Percentiles rank a stretch among this genome's conserved stretches.
phyloP scores from a whole-genome alignment of 257 asterid genomes.

The Pogostemon cablin region DNA sequence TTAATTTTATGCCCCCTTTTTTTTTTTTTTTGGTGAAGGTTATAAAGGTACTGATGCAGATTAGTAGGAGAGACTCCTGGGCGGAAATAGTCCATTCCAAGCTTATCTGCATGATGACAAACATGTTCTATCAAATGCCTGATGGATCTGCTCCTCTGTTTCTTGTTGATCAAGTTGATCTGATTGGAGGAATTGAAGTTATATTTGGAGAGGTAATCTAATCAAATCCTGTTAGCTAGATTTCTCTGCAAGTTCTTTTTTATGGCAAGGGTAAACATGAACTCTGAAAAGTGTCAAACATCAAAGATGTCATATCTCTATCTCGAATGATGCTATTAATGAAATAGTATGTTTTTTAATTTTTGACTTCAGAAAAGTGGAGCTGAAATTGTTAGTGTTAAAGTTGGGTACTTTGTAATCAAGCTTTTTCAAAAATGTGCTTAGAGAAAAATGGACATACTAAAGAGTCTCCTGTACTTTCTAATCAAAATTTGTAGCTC shows the following conservation, averaged over 20 bases:
- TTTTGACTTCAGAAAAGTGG: not conserved
- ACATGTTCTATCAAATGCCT: slow-evolving; percentile 82
- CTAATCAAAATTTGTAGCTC: slow-evolving; percentile 12
- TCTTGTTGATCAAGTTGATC: slow-evolving; percentile 86
- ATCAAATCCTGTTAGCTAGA: slow-evolving; percentile 24
- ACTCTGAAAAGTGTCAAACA: too few species aligned
- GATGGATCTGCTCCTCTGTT: slow-evolving; percentile 73
- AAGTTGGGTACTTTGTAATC: not conserved
- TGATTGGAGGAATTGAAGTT: slow-evolving; percentile 92
- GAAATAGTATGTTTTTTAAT: not conserved
- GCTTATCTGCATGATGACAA: slow-evolving; percentile 91
- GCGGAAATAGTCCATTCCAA: slow-evolving; percentile 95
- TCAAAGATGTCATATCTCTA: too few species aligned
- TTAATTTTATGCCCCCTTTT: not conserved
- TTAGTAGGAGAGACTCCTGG: slow-evolving; percentile 91
- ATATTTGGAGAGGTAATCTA: slow-evolving; percentile 82
- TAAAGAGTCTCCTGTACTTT: slow-evolving; percentile 14
- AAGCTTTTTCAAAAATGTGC: not conserved
- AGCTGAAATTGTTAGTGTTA: not conserved
- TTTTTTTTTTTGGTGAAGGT: slow-evolving; percentile 55
- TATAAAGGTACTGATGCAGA: slow-evolving; percentile 73
- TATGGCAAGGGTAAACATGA: too few species aligned
- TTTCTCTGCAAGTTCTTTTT: not conserved
- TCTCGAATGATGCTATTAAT: too few species aligned
- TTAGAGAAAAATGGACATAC: not conserved